Conservation (phyloP, 768 basidiomycete genomes). For the Pleurotus pulmonarius region DNA sequence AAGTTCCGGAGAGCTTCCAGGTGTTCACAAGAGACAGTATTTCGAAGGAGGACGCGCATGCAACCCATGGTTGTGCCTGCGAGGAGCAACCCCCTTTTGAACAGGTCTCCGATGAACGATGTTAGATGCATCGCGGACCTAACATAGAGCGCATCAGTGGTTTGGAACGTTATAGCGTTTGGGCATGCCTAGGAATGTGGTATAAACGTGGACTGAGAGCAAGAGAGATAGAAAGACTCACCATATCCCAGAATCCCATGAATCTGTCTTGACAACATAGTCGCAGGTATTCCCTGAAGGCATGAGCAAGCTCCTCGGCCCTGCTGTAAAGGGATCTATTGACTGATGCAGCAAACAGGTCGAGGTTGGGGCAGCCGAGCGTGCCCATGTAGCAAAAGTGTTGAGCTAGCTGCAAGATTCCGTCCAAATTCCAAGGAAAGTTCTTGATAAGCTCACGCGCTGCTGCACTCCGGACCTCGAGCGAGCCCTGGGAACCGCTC, state of each 20-base stretch:
- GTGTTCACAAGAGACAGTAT: constrained; percentile 23
- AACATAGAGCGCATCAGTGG: constrained; percentile 15
- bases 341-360: constrained; percentile 19
- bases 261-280: constrained; percentile 20
- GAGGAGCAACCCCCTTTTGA: constrained; percentile 15
- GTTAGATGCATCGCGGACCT: constrained; percentile 17
- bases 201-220: neutral
- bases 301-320: constrained; percentile 13
- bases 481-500: neutral
- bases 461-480: too few species aligned
- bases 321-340: constrained; percentile 14
- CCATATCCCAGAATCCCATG: constrained; percentile 21
- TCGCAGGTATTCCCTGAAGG: constrained; percentile 22
- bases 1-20: constrained; percentile 19
- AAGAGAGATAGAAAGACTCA: constrained; percentile 10
- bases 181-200: constrained; percentile 5
- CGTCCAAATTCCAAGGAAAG: constrained; percentile 14
- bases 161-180: constrained; percentile 12
- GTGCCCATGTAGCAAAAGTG: constrained; percentile 22
- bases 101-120: constrained; percentile 25
- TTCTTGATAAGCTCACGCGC: neutral
- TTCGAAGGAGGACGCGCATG: constrained; percentile 16
- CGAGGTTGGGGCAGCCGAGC: constrained; percentile 10
- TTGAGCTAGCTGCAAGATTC: constrained; percentile 21
- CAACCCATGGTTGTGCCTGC: constrained; percentile 17